These are phyloP conservation scores for Pseudofabraea citricarpa DNA, from an alignment of 2,329 filamentous ascomycete species.

Conservation along the genomic window DNA sequence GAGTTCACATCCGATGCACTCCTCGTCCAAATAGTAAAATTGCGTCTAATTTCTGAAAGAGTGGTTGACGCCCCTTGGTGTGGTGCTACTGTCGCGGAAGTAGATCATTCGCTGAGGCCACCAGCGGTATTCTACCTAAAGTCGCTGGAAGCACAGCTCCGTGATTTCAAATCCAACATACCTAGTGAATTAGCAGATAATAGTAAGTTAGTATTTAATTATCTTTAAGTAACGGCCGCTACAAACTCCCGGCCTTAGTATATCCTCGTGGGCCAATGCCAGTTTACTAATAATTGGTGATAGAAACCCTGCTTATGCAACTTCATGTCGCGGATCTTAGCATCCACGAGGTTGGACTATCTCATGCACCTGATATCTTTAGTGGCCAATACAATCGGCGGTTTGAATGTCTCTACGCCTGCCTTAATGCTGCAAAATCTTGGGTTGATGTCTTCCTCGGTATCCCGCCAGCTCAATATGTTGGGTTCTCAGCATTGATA, in stretches of 20 bases:
- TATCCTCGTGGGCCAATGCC: no score
- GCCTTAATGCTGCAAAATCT: conserved; percentile 5
- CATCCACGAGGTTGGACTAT: conserved; percentile 6
- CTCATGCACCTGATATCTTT: conserved; percentile 4
- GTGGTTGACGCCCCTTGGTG: conserved; percentile 4
- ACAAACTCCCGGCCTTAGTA: no score
- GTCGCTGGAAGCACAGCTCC: conserved; percentile 5
- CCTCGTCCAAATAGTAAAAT: conserved; percentile 7
- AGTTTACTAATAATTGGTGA: no score
- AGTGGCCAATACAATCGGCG: conserved; percentile 2
- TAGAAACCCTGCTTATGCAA: conserved; percentile 6
- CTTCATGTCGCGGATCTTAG: conserved; percentile 5
- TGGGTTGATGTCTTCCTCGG: conserved; percentile 5
- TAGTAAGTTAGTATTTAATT: not conserved
- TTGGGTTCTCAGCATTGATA: conserved; percentile 3
- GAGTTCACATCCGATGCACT: conserved; percentile 6
- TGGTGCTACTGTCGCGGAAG: not conserved
- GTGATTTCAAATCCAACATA: conserved; percentile 5
- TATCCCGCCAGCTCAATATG: conserved; percentile 3
- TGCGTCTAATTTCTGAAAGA: conserved; percentile 4
- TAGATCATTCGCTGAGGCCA: not conserved
- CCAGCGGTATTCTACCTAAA: conserved; percentile 5
- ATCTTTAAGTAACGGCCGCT: not conserved
- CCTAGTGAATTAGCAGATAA: not conserved
- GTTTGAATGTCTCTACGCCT: conserved; percentile 6